Percentiles rank a stretch among this genome's conserved stretches.
These are phyloP conservation scores for Malus sylvestris DNA, from an alignment of 306 rosid species.

Conservation along the genomic window DNA sequence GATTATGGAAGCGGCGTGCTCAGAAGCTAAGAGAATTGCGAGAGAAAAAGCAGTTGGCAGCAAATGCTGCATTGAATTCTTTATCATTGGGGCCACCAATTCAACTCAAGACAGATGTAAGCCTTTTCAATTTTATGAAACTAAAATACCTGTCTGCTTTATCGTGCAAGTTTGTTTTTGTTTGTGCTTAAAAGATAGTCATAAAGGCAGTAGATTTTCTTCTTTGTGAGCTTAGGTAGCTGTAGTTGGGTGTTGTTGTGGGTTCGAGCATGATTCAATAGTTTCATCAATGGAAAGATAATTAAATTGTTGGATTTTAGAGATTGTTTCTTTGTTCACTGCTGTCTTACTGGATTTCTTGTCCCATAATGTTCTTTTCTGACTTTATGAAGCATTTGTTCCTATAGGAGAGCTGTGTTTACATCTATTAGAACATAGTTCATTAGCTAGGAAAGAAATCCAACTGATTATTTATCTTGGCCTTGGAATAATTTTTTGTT, in stretches of 20 bases:
- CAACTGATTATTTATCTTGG: constrained; percentile 5
- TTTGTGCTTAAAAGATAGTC: neutral
- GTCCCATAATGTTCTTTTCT: neutral
- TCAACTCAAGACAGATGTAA: constrained; percentile 53
- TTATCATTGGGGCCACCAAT: constrained; percentile 76
- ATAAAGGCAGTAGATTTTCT: neutral
- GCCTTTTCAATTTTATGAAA: constrained; percentile 23
- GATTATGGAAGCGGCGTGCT: constrained; percentile 81
- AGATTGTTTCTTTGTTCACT: neutral
- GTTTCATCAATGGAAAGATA: neutral
- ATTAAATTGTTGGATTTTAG: neutral
- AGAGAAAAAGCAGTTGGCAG: constrained; percentile 61
- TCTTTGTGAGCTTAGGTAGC: neutral
- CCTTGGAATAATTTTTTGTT: constrained; percentile 10
- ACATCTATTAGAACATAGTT: neutral
- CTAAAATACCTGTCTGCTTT: neutral
- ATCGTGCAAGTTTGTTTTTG: neutral
- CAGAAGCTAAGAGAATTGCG: constrained; percentile 55
- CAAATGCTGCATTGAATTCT: constrained; percentile 66
- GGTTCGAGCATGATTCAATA: neutral
- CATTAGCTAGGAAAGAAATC: neutral
- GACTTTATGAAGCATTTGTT: neutral
- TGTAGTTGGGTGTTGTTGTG: neutral
- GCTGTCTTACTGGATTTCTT: neutral
- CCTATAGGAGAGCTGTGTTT: neutral